Conservation (phyloP, 257 asterid genomes). For the Salvia rosmarinus region DNA sequence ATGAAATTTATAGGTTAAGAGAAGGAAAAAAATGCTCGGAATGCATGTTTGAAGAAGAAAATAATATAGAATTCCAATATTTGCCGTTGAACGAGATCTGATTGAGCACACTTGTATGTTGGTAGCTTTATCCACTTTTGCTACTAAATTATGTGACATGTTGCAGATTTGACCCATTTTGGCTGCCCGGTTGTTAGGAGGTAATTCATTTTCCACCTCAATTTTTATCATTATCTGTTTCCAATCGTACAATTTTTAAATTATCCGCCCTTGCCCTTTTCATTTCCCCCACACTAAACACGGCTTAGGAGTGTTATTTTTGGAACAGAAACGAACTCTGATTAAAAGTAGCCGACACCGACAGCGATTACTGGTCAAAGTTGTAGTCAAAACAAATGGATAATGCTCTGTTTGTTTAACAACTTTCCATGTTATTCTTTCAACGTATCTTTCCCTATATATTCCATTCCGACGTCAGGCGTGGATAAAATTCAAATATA, state of each 20-base stretch:
- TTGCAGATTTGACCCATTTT: not conserved
- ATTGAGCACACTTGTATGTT: not conserved
- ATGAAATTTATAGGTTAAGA: no score
- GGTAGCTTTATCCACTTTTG: not conserved
- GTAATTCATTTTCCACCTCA: slow-evolving; percentile 1
- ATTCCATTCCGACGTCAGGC: not conserved
- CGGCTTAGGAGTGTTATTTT: not conserved
- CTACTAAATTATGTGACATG: slow-evolving; percentile 5
- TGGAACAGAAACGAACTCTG: not conserved
- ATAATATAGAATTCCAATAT: not conserved
- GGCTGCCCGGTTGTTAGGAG: slow-evolving; percentile 1
- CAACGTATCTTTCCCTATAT: not conserved
- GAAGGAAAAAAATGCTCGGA: no score
- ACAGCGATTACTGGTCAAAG: slow-evolving; percentile 21
- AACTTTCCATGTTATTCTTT: not conserved
- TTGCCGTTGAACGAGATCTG: not conserved
- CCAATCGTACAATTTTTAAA: not conserved
- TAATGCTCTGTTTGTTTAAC: not conserved
- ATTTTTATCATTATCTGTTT: slow-evolving; percentile 1
- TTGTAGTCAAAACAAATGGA: not conserved
- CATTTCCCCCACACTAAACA: not conserved
- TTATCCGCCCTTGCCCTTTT: not conserved
- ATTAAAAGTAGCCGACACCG: slow-evolving; percentile 18
- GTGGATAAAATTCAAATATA: no score
- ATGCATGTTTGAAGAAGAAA: no score